A percentile compares a stretch with the other conserved stretches of the same genome.
Conservation (phyloP, 805 yeast species). For the Ogataea nakhonphanomensis region DNA sequence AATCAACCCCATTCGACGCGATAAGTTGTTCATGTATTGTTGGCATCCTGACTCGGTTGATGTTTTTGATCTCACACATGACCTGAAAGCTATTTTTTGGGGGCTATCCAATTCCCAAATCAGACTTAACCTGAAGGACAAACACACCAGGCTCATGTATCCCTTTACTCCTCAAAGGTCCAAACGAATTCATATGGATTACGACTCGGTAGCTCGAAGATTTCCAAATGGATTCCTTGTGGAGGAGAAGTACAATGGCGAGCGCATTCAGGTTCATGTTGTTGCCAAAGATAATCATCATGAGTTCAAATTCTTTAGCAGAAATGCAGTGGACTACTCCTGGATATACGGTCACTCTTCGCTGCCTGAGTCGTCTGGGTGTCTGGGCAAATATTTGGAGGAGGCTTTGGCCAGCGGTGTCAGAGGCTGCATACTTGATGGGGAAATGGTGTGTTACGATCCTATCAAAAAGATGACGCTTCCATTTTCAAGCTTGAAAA, state of each 20-base stretch:
- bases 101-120: slow-evolving; percentile 48
- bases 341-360: slow-evolving; percentile 53
- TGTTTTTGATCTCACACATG: slow-evolving; percentile 62
- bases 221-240: slow-evolving; percentile 52
- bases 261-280: slow-evolving; percentile 77
- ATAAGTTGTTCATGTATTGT: slow-evolving; percentile 48
- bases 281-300: slow-evolving; percentile 38
- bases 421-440: slow-evolving; percentile 59
- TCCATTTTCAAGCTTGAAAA: slow-evolving; percentile 79
- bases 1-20: slow-evolving; percentile 58
- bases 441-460: slow-evolving; percentile 93
- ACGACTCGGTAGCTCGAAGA: slow-evolving; percentile 45
- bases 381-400: slow-evolving; percentile 33
- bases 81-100: slow-evolving; percentile 57
- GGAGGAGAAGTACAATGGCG: slow-evolving; percentile 95
- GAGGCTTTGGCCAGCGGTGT: slow-evolving; percentile 30
- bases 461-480: slow-evolving; percentile 49
- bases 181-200: slow-evolving; percentile 47
- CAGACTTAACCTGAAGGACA: slow-evolving; percentile 40
- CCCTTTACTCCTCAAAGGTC: slow-evolving; percentile 81
- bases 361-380: slow-evolving; percentile 21
- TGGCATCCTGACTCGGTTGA: slow-evolving; percentile 82
- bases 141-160: slow-evolving; percentile 41
- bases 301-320: slow-evolving; percentile 46
- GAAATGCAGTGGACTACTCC: slow-evolving; percentile 74